Conservation (phyloP, 345 rosid species). For the Excoecaria cochinchinensis region DNA sequence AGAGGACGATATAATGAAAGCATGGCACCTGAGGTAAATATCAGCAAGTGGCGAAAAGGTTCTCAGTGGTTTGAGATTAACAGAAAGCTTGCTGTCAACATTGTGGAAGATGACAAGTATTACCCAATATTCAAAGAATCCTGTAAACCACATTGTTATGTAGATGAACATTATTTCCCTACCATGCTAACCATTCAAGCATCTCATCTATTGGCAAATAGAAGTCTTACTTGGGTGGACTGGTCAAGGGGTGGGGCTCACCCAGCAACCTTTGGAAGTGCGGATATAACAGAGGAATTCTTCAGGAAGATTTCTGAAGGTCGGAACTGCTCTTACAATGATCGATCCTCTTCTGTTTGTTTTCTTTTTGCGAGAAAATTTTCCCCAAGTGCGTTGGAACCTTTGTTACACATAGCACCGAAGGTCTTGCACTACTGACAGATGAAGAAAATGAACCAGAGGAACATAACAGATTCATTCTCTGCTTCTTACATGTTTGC, state of each 20-base stretch:
- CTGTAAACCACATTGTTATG: conserved; percentile 89
- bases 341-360: conserved; percentile 45
- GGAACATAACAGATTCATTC: conserved; percentile 3
- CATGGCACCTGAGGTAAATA: conserved; percentile 78
- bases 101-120: conserved; percentile 64
- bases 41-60: conserved; percentile 87
- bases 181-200: conserved; percentile 86
- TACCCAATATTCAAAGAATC: conserved; percentile 65
- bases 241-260: conserved; percentile 98
- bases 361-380: conserved; percentile 80
- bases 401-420: conserved; percentile 52
- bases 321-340: conserved; percentile 58
- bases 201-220: conserved; percentile 59
- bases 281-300: conserved; percentile 66
- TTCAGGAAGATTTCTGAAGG: conserved; percentile 43
- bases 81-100: conserved; percentile 62
- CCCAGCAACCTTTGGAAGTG: conserved; percentile 83
- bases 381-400: conserved; percentile 72
- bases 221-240: conserved; percentile 92
- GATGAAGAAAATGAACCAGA: not conserved
- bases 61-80: conserved; percentile 93
- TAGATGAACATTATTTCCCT: conserved; percentile 93
- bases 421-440: conserved; percentile 40
- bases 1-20: conserved; percentile 74
- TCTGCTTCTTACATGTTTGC: conserved; percentile 8